A percentile compares a stretch with the other conserved stretches of the same genome.
These are phyloP conservation scores for Neurospora sp. DNA, from an alignment of 495 filamentous ascomycete species.

Conservation along the genomic window DNA sequence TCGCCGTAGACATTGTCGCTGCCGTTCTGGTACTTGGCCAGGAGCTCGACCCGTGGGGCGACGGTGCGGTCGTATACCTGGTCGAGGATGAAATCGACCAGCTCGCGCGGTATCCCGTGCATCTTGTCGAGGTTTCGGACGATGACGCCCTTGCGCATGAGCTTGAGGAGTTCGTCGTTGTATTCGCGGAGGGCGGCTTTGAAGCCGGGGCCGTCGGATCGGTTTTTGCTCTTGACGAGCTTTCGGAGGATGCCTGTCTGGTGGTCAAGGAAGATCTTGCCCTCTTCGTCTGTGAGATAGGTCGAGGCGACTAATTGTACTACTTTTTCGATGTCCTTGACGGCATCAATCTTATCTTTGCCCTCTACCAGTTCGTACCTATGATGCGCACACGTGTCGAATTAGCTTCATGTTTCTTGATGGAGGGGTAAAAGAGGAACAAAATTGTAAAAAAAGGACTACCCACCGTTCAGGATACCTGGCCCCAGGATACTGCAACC, in stretches of 20 bases:
- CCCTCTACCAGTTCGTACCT: conserved; percentile 73
- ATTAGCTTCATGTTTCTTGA: background rate
- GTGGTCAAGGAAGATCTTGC: conserved; percentile 59
- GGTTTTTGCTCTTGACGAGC: conserved; percentile 55
- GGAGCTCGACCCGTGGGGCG: conserved; percentile 70
- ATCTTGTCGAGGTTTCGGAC: conserved; percentile 55
- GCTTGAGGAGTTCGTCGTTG: conserved; percentile 54
- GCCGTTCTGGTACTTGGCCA: conserved; percentile 76
- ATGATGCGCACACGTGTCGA: conserved; percentile 12
- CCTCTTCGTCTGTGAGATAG: conserved; percentile 61
- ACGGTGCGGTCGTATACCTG: conserved; percentile 91
- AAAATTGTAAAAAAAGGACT: conserved; percentile 10
- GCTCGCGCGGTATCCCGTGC: conserved; percentile 53
- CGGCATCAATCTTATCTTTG: conserved; percentile 72
- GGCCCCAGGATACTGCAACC: conserved; percentile 64
- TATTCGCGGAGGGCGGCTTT: conserved; percentile 60
- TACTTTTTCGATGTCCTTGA: conserved; percentile 74
- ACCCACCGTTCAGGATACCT: conserved; percentile 63
- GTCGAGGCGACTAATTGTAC: conserved; percentile 61
- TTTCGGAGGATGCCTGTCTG: conserved; percentile 61
- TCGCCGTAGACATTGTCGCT: conserved; percentile 92
- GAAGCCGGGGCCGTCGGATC: conserved; percentile 56
- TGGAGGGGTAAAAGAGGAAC: too few relatives aligned
- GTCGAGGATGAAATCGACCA: conserved; percentile 71
- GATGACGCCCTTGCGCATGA: conserved; percentile 56